Conservation (phyloP, 192 early-diverging fungal species). For the Backusella tuberculispora region DNA sequence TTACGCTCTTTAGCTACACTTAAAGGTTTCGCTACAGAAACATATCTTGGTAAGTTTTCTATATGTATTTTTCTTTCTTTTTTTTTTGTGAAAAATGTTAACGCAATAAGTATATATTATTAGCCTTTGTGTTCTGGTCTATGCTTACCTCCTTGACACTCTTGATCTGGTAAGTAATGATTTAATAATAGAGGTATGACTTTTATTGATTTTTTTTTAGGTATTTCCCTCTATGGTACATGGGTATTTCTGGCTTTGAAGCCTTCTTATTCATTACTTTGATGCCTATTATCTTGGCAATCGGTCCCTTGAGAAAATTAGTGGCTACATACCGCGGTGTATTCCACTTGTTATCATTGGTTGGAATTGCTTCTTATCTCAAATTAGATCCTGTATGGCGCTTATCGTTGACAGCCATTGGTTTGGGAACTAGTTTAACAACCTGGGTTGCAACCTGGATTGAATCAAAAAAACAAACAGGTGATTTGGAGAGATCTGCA, state of each 20-base stretch:
- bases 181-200: not conserved
- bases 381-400: slow-evolving; percentile 60
- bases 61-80: not conserved
- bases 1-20: slow-evolving; percentile 21
- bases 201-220: slow-evolving; percentile 45
- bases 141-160: slow-evolving; percentile 73
- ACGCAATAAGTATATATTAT: not conserved
- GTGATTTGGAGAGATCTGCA: slow-evolving; percentile 63
- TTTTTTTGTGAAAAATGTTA: not conserved
- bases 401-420: slow-evolving; percentile 60
- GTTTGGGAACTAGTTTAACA: slow-evolving; percentile 59
- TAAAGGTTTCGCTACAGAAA: slow-evolving; percentile 60
- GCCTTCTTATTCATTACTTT: slow-evolving; percentile 67
- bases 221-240: slow-evolving; percentile 87
- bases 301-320: slow-evolving; percentile 54
- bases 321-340: slow-evolving; percentile 58
- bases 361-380: slow-evolving; percentile 66
- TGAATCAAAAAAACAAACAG: slow-evolving; percentile 53
- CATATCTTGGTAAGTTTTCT: slow-evolving; percentile 62
- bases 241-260: slow-evolving; percentile 85
- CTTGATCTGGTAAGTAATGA: slow-evolving; percentile 45
- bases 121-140: slow-evolving; percentile 84
- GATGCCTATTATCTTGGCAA: slow-evolving; percentile 61
- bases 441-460: slow-evolving; percentile 64
- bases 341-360: slow-evolving; percentile 60